Base-by-base conservation (phyloP, 805 yeast genomes). In the Candida parachauliodes region DNA sequence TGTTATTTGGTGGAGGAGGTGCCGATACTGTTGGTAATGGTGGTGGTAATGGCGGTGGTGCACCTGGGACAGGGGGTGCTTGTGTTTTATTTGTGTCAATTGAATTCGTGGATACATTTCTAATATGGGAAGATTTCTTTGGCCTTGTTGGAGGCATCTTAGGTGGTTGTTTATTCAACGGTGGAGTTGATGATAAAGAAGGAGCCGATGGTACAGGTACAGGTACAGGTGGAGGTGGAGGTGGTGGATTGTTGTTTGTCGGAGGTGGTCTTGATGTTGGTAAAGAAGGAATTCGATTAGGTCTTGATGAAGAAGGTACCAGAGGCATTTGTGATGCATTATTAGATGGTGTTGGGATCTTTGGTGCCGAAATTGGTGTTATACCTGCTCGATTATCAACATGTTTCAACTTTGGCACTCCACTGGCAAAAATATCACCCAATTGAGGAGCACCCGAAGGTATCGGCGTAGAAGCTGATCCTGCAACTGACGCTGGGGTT, bases 351-450 rank as follows among this genome's bases (percentile, higher is more conserved):
- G 29, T 49, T 2, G 74, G 72, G 24, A 64, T 54, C 23, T 50
- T 43, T 6, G 76, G 75, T 2, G 72, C 70, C 11, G 65, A 49
- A 7, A 51, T 45, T 1, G 70, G 69, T 8, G 64, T 54, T 11
- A 62, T 50, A 1, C 60, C 65, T 12, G 60, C 28, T 26, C 72
- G 54, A 42, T 65, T 66, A 42, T 68, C 70, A 7, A 52, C 55
- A 28, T 58, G 55, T 36, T 74, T 77, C 43, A 85, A 66, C 50
- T 82, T 82, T 6, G 94, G 93, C 59, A 86, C 70, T 1, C 94
- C 94, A 5, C 83, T 86, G 3, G 93, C 88, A 59, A 82, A 80
- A 11, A 82, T 68, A 36, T 79, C 83, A 12, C 84, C 87, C 47
- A 81, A 60, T 51, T 67, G 77, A 2, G 81, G 81, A 8, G 59